Base-by-base conservation (phyloP, 257 asterid species). In the Solanum phureja region DNA sequence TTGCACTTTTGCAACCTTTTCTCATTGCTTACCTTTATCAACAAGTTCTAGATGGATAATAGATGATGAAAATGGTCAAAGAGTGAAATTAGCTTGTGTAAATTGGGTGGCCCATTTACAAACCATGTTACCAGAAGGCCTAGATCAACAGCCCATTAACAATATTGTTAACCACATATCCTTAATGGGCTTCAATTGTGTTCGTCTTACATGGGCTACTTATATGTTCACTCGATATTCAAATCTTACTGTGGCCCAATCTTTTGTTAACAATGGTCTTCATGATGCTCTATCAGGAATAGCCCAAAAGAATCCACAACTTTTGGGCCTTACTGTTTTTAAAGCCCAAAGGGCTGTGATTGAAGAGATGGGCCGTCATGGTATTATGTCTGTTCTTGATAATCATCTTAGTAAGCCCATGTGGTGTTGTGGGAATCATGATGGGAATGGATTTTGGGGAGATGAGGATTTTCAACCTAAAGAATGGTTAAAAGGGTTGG, bases 361-460 rank as follows among this genome's bases (percentile, higher is more conserved):
- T 16, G 88, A 90, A 1, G 92, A 90, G 34, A 91, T 94, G 83
- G 92, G 73, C 19, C 49, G 38, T 0, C 85, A 86, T 37, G 92
- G 93, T 2, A 42, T 94, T 9, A 95, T 95, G 97, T 91, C 90
- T 62, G 92, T 94, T 8, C 96, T 95, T 16, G 98, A 95, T 87
- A 93, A 93, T 88, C 96, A 94, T 19, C 94, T 95, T 29, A 92
- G 98, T 86, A 69, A 84, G 29, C 98, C 98, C 9, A 88, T 85
- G 91, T 95, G 98, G 97, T 94, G 98, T 62, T 94, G 98, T 27
- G 23, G 86, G 14, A 88, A 90, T 58, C 0, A 87, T 2, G 98
- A 95, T 90, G 98, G 97, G 0, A 95, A 94, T 89, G 98, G 98
- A 19, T 94, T 95, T 88, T 95, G 91, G 52, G 98, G 96, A 11